Percentiles rank a stretch among this genome's conserved stretches.
Evolutionary conservation across 1,284 basidiomycete species (phyloP).

Genomic region (Cryptococcus depauperatus): DNA sequence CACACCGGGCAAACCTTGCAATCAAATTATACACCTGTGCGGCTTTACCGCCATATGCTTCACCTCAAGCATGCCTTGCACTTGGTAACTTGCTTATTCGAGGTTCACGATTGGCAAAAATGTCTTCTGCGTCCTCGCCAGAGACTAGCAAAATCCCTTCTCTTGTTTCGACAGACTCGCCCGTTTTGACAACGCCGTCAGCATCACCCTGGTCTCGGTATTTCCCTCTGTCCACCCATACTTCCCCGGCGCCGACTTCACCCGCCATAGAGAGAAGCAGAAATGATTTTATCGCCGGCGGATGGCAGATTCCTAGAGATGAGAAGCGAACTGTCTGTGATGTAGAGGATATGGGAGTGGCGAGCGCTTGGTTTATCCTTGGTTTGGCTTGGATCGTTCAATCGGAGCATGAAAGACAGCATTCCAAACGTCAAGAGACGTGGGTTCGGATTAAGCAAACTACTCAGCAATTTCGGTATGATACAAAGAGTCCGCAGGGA

Average conservation of each 20-base stretch:
- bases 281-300: constrained; percentile 17
- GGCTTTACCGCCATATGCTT: constrained; percentile 34
- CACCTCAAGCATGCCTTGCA: constrained; percentile 34
- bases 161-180: neutral
- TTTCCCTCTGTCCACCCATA: neutral
- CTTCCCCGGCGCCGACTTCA: neutral
- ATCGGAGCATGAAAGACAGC: constrained; percentile 14
- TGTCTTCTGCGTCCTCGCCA: neutral
- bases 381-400: constrained; percentile 37
- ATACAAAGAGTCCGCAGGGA: neutral
- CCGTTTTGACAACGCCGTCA: neutral
- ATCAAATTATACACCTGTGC: constrained; percentile 32
- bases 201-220: neutral
- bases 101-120: constrained; percentile 22
- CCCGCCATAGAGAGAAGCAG: constrained; percentile 2
- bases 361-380: constrained; percentile 37
- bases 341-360: constrained; percentile 37
- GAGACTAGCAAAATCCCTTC: neutral
- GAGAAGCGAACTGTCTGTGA: constrained; percentile 37
- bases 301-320: constrained; percentile 36
- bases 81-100: constrained; percentile 36
- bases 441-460: no score
- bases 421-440: neutral
- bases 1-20: constrained; percentile 33
- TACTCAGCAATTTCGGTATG: neutral